Evolutionary conservation across 179 eudicot species (phyloP).

Genomic region (Sideroxylon spinosum): DNA sequence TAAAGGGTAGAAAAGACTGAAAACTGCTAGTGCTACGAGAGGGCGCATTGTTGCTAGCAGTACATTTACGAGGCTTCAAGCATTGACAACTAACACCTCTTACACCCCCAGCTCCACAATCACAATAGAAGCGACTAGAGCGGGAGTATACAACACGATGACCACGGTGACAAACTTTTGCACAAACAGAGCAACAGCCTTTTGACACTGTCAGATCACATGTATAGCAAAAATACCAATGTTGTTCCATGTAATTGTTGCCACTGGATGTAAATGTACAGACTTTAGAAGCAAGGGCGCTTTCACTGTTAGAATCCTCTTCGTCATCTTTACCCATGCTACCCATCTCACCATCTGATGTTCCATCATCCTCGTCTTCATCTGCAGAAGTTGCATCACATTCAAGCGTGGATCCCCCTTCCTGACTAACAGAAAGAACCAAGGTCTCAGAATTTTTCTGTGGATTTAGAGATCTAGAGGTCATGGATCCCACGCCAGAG

Average conservation of each 20-base stretch:
- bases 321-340: conserved; percentile 93
- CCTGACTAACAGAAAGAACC: conserved; percentile 69
- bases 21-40: conserved; percentile 52
- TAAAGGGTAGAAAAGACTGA: conserved; percentile 71
- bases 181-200: conserved; percentile 99
- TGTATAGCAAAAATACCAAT: conserved; percentile 99
- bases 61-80: conserved; percentile 87
- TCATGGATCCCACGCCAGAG: conserved; percentile 37
- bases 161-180: conserved; percentile 99
- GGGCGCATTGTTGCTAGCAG: conserved; percentile 47
- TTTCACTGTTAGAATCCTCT: conserved; percentile 86
- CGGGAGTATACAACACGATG: conserved; percentile 99
- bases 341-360: conserved; percentile 93
- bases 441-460: conserved; percentile 66
- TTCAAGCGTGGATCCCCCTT: conserved; percentile 66
- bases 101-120: conserved; percentile 99
- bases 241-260: conserved; percentile 99
- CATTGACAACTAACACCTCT: conserved; percentile 97
- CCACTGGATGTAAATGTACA: conserved; percentile 99
- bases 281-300: conserved; percentile 93
- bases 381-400: conserved; percentile 97
- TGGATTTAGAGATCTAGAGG: conserved; percentile 54
- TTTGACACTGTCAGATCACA: conserved; percentile 97
- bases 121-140: conserved; percentile 97
- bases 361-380: conserved; percentile 99